Conservation (phyloP, 768 basidiomycete genomes). For the Leccinum fibrillosum region DNA sequence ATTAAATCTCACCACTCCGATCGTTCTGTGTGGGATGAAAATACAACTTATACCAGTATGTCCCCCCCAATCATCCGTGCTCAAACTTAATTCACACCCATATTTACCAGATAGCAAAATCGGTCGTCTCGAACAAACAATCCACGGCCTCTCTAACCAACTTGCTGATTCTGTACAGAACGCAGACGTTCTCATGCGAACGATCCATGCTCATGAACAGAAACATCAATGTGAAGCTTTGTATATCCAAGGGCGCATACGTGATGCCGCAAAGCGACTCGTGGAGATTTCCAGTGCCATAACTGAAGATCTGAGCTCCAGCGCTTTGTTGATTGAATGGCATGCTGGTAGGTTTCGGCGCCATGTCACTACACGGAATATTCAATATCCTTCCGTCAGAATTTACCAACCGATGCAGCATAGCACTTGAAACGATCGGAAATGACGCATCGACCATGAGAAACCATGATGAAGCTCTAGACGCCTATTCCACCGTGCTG, state of each 20-base stretch:
- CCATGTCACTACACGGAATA: fast-evolving
- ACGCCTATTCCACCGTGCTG: not conserved
- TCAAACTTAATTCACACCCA: not conserved
- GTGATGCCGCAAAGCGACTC: not conserved
- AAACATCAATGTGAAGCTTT: conserved; percentile 5
- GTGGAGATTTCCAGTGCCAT: not conserved
- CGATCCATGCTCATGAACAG: not conserved
- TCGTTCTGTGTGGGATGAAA: not conserved
- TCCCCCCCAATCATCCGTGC: not conserved
- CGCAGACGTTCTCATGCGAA: not conserved
- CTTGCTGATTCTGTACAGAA: not conserved
- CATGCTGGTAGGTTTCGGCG: not conserved
- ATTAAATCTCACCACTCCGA: not conserved
- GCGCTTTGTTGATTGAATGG: conserved; percentile 1
- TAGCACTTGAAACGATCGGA: not conserved
- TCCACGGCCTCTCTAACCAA: not conserved
- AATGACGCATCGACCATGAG: not conserved
- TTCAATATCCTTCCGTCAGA: not conserved
- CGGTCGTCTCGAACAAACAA: not conserved
- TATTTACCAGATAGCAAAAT: not conserved
- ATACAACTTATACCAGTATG: not conserved
- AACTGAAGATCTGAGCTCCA: not conserved
- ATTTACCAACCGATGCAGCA: not conserved
- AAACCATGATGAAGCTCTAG: not conserved
- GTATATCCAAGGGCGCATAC: not conserved